These are phyloP conservation scores for Dioscorea zingiberensis DNA, from an alignment of 106 monocot genomes.

Conservation along the genomic window DNA sequence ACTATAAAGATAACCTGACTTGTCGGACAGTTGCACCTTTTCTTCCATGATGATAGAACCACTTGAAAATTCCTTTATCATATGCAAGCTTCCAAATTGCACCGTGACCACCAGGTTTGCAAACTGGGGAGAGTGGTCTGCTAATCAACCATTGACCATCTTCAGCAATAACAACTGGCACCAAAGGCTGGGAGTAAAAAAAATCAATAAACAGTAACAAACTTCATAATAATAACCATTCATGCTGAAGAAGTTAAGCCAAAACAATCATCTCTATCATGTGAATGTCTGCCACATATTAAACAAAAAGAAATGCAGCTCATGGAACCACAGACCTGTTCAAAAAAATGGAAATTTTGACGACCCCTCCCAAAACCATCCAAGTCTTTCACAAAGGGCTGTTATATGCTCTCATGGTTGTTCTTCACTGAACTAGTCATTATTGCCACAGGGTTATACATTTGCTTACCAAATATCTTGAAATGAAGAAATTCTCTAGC, in stretches of 20 bases:
- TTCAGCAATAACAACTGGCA: constrained; percentile 78
- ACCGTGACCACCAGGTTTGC: constrained; percentile 99
- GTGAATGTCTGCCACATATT: neutral
- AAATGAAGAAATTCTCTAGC: constrained; percentile 89
- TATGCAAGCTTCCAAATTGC: constrained; percentile 96
- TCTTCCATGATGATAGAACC: constrained; percentile 78
- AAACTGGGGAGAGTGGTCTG: constrained; percentile 46
- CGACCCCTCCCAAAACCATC: constrained; percentile 91
- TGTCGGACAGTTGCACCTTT: constrained; percentile 94
- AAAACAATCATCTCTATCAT: neutral
- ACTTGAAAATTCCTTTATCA: constrained; percentile 87
- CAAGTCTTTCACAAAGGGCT: constrained; percentile 57
- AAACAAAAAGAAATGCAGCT: neutral
- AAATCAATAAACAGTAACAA: neutral
- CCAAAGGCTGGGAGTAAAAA: constrained; percentile 55
- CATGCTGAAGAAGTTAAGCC: neutral
- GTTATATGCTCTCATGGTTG: constrained; percentile 72
- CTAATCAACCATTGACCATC: constrained; percentile 85
- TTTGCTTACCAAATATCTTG: constrained; percentile 80
- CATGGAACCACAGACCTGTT: constrained; percentile 49
- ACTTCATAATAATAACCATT: no score
- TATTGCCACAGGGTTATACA: constrained; percentile 87
- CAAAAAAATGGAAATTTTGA: constrained; percentile 69
- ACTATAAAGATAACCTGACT: constrained; percentile 69
- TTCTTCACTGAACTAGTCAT: constrained; percentile 98